A percentile compares a stretch with the other conserved stretches of the same genome.
phyloP scores from a whole-genome alignment of 768 basidiomycete species.

The Lentinula aciculospora region DNA sequence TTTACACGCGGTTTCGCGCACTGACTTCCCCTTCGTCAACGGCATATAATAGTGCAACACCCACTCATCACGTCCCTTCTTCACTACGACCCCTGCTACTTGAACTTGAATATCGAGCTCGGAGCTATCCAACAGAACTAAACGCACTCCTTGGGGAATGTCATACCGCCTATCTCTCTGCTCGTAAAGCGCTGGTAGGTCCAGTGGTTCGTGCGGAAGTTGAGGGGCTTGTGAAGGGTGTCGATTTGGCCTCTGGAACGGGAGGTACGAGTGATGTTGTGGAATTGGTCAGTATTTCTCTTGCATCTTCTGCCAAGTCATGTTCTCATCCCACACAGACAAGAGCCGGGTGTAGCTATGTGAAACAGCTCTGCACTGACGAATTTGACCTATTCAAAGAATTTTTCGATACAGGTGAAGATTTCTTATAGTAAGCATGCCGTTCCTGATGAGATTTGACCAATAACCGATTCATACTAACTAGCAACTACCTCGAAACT shows the following conservation, averaged over 20 bases:
- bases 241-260: not conserved
- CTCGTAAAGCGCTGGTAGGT: conserved; percentile 64
- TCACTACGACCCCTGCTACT: conserved; percentile 68
- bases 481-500: conserved; percentile 81
- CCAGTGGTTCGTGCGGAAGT: conserved; percentile 74
- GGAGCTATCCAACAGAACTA: conserved; percentile 78
- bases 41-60: not conserved
- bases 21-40: not conserved
- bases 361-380: conserved; percentile 86
- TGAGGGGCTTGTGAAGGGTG: conserved; percentile 66
- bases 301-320: not conserved
- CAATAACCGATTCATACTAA: not conserved
- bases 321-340: conserved; percentile 45
- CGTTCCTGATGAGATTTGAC: not conserved
- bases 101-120: conserved; percentile 80
- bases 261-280: conserved; percentile 70
- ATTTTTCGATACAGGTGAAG: conserved; percentile 75
- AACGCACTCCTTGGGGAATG: conserved; percentile 80
- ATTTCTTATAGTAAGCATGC: conserved; percentile 48
- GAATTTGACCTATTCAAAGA: conserved; percentile 83
- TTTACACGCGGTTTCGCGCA: conserved; percentile 80
- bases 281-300: conserved; percentile 54
- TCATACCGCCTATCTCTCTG: conserved; percentile 74
- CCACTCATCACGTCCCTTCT: conserved; percentile 25
- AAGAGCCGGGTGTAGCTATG: conserved; percentile 83